phyloP scores from a whole-genome alignment of 768 basidiomycete genomes.

The Lactarius quietus region DNA sequence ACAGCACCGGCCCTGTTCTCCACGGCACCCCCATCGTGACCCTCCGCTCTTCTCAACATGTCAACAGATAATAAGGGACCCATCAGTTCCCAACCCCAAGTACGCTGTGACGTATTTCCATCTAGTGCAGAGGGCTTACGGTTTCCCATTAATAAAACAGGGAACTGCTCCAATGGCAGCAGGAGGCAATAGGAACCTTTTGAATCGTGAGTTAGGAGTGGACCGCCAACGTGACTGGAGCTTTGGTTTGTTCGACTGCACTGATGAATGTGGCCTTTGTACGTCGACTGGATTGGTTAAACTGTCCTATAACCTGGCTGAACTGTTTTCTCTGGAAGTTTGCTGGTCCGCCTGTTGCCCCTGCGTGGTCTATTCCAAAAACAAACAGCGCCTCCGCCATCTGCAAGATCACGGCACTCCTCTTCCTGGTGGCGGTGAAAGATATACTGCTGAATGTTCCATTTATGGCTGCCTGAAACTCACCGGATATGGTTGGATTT shows the following conservation, averaged over 20 bases:
- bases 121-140: background rate
- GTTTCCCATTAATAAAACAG: background rate
- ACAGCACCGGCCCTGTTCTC: no score
- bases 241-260: slow-evolving; percentile 30
- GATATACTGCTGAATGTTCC: slow-evolving; percentile 37
- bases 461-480: slow-evolving; percentile 34
- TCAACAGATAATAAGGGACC: background rate
- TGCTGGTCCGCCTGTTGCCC: slow-evolving; percentile 39
- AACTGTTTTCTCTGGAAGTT: slow-evolving; percentile 28
- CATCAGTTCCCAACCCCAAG: background rate
- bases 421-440: slow-evolving; percentile 38
- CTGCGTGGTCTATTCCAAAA: slow-evolving; percentile 40
- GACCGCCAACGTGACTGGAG: slow-evolving; percentile 37
- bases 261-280: slow-evolving; percentile 30
- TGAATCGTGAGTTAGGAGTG: slow-evolving; percentile 27
- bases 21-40: background rate
- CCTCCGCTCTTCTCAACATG: background rate
- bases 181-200: slow-evolving; percentile 27
- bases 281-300: slow-evolving; percentile 12
- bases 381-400: slow-evolving; percentile 40
- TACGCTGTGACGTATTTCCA: background rate
- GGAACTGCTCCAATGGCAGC: background rate
- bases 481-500: slow-evolving; percentile 36
- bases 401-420: slow-evolving; percentile 36
- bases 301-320: slow-evolving; percentile 19